Percentiles rank a stretch among this genome's conserved stretches.
phyloP scores from a whole-genome alignment of 306 rosid genomes.

The Crotalaria pallida region DNA sequence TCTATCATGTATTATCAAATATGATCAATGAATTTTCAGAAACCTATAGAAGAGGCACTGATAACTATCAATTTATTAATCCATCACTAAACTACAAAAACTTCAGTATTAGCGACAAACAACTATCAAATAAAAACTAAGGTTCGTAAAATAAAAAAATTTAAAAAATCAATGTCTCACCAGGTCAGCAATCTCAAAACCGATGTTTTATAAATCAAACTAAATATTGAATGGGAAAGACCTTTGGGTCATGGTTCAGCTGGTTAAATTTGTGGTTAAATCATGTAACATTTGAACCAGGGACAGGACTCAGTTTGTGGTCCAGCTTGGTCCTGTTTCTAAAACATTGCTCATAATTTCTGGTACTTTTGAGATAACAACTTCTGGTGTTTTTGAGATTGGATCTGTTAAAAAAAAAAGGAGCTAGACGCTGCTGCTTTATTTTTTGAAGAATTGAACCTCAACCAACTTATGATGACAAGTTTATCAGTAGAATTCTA shows the following conservation, averaged over 20 bases:
- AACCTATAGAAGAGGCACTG: background rate
- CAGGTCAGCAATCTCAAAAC: slow-evolving; percentile 1
- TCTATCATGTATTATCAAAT: background rate
- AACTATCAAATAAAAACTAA: background rate
- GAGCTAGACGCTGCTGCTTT: background rate
- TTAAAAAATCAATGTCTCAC: too few species aligned
- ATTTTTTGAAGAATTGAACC: background rate
- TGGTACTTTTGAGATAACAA: background rate
- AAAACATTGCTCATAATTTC: too few species aligned
- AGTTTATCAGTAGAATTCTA: background rate
- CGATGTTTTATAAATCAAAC: too few species aligned
- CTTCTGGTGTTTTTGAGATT: background rate
- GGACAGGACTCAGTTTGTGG: too few species aligned
- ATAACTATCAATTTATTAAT: background rate
- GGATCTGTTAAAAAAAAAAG: background rate
- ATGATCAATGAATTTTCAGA: background rate
- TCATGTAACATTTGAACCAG: too few species aligned
- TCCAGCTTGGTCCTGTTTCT: too few species aligned
- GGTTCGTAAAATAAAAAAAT: background rate
- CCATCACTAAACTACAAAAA: background rate
- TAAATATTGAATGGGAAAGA: too few species aligned
- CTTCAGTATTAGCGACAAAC: background rate
- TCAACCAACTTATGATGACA: background rate
- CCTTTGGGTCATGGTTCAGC: too few species aligned
- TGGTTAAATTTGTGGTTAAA: too few species aligned